Evolutionary conservation across 257 asterid species (phyloP).

Genomic region (Forsythia viridissima): DNA sequence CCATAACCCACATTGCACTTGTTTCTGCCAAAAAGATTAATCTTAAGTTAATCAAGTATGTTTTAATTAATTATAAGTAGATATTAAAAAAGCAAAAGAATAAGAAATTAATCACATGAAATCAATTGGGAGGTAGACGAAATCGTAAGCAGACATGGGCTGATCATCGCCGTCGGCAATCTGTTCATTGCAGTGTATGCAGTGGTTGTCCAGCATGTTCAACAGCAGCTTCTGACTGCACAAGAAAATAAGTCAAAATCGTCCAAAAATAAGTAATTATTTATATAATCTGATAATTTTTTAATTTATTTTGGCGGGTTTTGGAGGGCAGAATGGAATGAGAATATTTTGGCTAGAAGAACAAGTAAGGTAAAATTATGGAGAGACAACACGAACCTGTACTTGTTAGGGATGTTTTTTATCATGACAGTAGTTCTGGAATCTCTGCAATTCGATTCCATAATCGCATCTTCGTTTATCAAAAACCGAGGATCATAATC

Average conservation of each 20-base stretch:
- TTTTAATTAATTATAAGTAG: too few relatives aligned
- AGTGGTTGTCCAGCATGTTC: constrained; percentile 99
- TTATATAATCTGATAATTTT: background rate
- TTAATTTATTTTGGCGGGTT: background rate
- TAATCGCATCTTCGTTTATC: constrained; percentile 61
- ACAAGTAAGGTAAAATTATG: constrained; percentile 25
- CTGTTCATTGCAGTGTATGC: constrained; percentile 95
- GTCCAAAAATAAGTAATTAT: constrained; percentile 4
- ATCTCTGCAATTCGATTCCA: constrained; percentile 66
- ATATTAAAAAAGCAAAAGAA: background rate
- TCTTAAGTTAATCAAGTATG: too few relatives aligned
- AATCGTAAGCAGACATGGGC: constrained; percentile 89
- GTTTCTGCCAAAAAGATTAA: constrained; percentile 43
- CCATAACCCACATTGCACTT: constrained; percentile 99
- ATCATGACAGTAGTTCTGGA: constrained; percentile 94
- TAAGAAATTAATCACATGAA: constrained; percentile 50
- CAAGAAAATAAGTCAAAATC: constrained; percentile 22
- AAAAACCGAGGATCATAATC: constrained; percentile 78
- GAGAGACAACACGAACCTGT: constrained; percentile 55
- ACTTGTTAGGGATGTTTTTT: constrained; percentile 97
- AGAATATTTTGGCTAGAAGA: constrained; percentile 39
- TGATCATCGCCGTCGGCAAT: constrained; percentile 69
- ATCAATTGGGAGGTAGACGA: constrained; percentile 96
- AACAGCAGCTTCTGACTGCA: constrained; percentile 91
- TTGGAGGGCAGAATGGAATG: constrained; percentile 10